Evolutionary conservation across 192 early-diverging fungal genomes (phyloP), one percentile per base, ranked within the genome.

Genomic region (Coemansia sp.): DNA sequence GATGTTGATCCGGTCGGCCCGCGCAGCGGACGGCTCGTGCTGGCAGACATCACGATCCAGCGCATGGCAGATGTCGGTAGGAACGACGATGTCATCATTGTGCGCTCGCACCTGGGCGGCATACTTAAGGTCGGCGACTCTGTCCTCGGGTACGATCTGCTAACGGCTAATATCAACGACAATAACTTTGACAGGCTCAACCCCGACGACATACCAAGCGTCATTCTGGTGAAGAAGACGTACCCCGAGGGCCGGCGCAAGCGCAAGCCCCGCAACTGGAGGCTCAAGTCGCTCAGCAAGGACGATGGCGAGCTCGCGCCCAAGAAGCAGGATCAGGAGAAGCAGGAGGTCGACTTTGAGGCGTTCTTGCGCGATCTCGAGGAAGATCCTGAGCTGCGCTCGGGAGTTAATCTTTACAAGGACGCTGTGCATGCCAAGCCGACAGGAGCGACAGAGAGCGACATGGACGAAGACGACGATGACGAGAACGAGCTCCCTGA

Each of bases 351-450:
- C 46, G 97, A 99, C 80, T 92, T 91, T 72, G 97, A 99, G 76
- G 71, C 91, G 68, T 99, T 99, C 85, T 82, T 97, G 89, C 89
- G 94, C 68, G 97, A 99, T 83, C 83, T 99, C 53, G 97, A 99
- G 81, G 97, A 99, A 81, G 97, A 99, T 84, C 85, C 93, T 29
- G 97, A 99, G 82, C 86, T 98, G 62, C 86, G 97, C 59, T 89
- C 91, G 66, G 93, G 92, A 70, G 83, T 99, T 67, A 96, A 99
- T 66, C 85, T 99, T 48, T 99, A 94, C 87, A 96, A 95, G 83
- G 69, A 66, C 48, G 53, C 19, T 41, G 52, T 33, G 1, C 23
- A 9, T 32, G 40, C 75, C 15, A 62, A 63, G 20, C 19, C 33
- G 23, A 35, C 75, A 17, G 64, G 59, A 22, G 70, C 54, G 58